Conservation (phyloP, 768 basidiomycete genomes). For the Xanthoconium purpureum region DNA sequence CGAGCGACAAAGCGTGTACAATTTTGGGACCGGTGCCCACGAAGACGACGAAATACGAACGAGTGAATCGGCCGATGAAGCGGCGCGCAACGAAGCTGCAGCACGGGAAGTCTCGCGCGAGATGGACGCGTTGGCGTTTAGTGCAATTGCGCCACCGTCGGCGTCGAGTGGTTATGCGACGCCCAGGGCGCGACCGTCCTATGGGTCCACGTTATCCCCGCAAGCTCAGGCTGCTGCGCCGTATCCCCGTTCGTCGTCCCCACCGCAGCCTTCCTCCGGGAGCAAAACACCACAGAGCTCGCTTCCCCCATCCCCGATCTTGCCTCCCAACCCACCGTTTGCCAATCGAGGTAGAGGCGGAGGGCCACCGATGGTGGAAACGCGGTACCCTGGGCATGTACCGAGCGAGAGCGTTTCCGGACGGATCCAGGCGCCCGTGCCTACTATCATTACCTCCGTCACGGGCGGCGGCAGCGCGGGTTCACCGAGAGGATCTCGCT, state of each 20-base stretch:
- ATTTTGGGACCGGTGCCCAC: neutral
- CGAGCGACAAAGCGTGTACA: slow-evolving; percentile 3
- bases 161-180: slow-evolving; percentile 15
- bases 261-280: neutral
- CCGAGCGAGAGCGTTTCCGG: slow-evolving; percentile 5
- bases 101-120: slow-evolving; percentile 67
- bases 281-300: slow-evolving; percentile 16
- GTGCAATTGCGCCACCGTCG: slow-evolving; percentile 21
- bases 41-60: slow-evolving; percentile 30
- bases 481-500: slow-evolving; percentile 1
- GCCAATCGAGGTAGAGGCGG: slow-evolving; percentile 28
- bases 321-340: slow-evolving; percentile 41
- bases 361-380: slow-evolving; percentile 7
- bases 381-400: neutral
- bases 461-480: neutral
- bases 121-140: slow-evolving; percentile 53
- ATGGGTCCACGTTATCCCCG: neutral
- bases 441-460: neutral
- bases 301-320: slow-evolving; percentile 25
- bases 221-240: slow-evolving; percentile 1
- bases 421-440: slow-evolving; percentile 7
- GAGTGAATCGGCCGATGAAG: slow-evolving; percentile 43
- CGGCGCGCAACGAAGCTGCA: slow-evolving; percentile 59
- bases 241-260: neutral
- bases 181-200: slow-evolving; percentile 12